Evolutionary conservation across 768 basidiomycete genomes (phyloP), one percentile per base, ranked within the genome.

Genomic region (Mycena latifolia): DNA sequence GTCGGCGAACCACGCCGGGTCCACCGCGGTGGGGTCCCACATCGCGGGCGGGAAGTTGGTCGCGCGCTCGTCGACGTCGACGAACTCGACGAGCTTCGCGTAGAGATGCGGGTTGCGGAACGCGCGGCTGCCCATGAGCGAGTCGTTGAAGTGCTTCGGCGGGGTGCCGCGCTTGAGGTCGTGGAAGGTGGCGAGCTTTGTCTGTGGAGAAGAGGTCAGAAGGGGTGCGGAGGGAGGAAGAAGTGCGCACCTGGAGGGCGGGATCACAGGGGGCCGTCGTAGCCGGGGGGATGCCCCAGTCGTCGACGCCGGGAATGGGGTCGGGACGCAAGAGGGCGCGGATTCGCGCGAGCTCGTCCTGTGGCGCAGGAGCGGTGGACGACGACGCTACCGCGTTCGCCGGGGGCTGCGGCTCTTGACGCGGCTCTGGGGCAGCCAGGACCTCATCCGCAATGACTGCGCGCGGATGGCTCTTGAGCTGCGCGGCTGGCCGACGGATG

Each of bases 101-200:
- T 97, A 98, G n/a, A 99, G 87, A 73, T 98, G 94, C 0, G 97
- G 97, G 73, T 99, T 99, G 28, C 95, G 89, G 79, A 99, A 99
- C 5, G 95, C 90, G 47, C 94, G 90, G 70, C 93, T 94, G 10
- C 90, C 88, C 90, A 98, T 94, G 45, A 99, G 86, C 2, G 94
- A 94, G 77, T 98, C 95, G 76, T 99, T 99, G 81, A 98, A 98
- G 77, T 98, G 96, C 70, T 90, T 89, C 1, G 92, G 91, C 65
- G 12, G 86, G 74, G 71, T 90, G 85, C 29, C 81, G 78, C 10
- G 35, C 76, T 95, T 94, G 51, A 98, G 84, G 0, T 83, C 73
- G 61, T 91, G 86, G 72, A 98, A 99, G 55, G 92, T 89, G 0
- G 85, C 79, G 25, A 98, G 85, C 77, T 98, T 98, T 0, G 88